These are phyloP conservation scores for Ilex asprella DNA, from an alignment of 257 asterid species.

Conservation along the genomic window DNA sequence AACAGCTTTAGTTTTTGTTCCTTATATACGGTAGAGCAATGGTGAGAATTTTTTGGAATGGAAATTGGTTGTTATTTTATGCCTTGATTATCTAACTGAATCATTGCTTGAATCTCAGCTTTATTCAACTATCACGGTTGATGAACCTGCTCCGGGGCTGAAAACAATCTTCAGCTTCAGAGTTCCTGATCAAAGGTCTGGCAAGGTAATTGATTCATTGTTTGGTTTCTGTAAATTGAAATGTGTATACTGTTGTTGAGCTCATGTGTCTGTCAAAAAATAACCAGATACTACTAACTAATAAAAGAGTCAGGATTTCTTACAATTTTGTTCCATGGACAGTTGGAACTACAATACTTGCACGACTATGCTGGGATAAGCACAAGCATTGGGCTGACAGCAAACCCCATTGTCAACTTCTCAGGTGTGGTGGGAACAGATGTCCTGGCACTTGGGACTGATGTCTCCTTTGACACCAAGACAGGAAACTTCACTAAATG, in stretches of 20 bases:
- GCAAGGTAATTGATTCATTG: conserved; percentile 34
- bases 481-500: conserved; percentile 43
- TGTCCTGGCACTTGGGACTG: conserved; percentile 41
- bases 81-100: conserved; percentile 4
- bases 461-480: conserved; percentile 54
- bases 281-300: too few relatives aligned
- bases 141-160: conserved; percentile 54
- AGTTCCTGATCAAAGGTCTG: conserved; percentile 65
- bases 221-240: neutral
- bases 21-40: neutral
- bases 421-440: conserved; percentile 47
- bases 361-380: conserved; percentile 46
- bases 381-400: conserved; percentile 55
- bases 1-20: neutral
- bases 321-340: neutral
- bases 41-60: neutral
- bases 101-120: conserved; percentile 28
- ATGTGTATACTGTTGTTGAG: too few relatives aligned
- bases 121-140: conserved; percentile 38
- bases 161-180: conserved; percentile 45
- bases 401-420: conserved; percentile 45
- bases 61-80: neutral
- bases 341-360: conserved; percentile 57
- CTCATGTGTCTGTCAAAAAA: too few relatives aligned
- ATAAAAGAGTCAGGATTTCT: too few relatives aligned